Evolutionary conservation across 805 yeast genomes (phyloP), one percentile per base, ranked within the genome.

Genomic region (Debaryomyces castellii): DNA sequence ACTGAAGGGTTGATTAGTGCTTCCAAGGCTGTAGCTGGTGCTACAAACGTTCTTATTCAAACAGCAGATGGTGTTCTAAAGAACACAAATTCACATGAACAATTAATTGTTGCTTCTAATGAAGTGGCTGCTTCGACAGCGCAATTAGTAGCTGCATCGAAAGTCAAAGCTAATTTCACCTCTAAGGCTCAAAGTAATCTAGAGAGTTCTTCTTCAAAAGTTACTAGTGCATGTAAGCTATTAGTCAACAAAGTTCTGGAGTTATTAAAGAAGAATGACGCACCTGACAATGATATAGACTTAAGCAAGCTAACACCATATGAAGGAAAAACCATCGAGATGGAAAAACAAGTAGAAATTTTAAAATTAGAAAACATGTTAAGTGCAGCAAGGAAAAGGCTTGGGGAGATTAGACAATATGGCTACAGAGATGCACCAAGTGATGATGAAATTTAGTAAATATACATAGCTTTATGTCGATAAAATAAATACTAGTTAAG

Each of bases 121-220:
- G 96, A 89, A 62, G 96, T 89, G 7, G 91, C 96, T 1, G 90
- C 96, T 0, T 85, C 96, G 0, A 89, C 96, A 1, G 95, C 92
- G 2, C 97, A 89, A 69, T 76, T 89, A 43, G 97, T 89, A 5
- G 91, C 96, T 5, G 94, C 96, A 0, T 85, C 96, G 0, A 77
- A 96, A 54, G 96, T 88, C 18, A 89, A 89, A 63, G 89, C 95
- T 0, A 77, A 84, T 36, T 79, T 82, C 54, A 80, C 81, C 67
- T 87, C 96, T 1, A 81, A 82, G 58, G 78, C 90, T 2, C 96
- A 88, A 63, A 89, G 84, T 47, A 69, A 73, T 44, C 74, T 89
- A 48, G 96, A 89, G 67, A 53, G 60, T 14, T 85, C 90, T 3
- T 80, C 89, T 24, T 80, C 78, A 58, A 69, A 74, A 43, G 96